Evolutionary conservation across 2,329 filamentous ascomycete genomes (phyloP).

Genomic region (Arthrobotrys sinensis): DNA sequence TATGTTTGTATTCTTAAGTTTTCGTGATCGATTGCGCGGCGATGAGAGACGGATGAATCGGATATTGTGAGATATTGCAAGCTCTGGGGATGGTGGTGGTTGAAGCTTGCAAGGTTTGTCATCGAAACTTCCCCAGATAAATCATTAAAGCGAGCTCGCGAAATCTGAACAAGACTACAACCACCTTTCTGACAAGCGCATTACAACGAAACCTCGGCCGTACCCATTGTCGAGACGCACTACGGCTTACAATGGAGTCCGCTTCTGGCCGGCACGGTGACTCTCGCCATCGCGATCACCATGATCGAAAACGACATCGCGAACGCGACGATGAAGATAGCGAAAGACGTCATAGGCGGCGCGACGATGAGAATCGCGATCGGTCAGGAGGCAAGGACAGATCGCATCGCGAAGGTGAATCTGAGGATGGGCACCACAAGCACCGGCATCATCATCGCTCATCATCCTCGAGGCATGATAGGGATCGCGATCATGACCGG

Average conservation of each 20-base stretch:
- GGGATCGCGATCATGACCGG: constrained; percentile 67
- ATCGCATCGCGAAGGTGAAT: constrained; percentile 64
- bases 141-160: constrained; percentile 15
- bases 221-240: constrained; percentile 4
- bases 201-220: not conserved
- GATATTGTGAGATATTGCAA: not conserved
- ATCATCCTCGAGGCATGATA: constrained; percentile 72
- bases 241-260: constrained; percentile 34
- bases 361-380: constrained; percentile 68
- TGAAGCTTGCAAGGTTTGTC: constrained; percentile 59
- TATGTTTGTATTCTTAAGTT: not conserved
- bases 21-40: not conserved
- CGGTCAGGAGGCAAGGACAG: constrained; percentile 67
- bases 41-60: not conserved
- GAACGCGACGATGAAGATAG: constrained; percentile 58
- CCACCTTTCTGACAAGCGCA: not conserved
- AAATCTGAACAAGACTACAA: not conserved
- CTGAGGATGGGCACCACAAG: constrained; percentile 70
- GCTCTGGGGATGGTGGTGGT: constrained; percentile 25
- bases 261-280: constrained; percentile 27
- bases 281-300: constrained; percentile 42
- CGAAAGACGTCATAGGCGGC: constrained; percentile 64
- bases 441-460: constrained; percentile 77
- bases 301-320: constrained; percentile 53
- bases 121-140: constrained; percentile 45